phyloP scores from a whole-genome alignment of 2,329 filamentous ascomycete genomes.

The Fusarium siculi region DNA sequence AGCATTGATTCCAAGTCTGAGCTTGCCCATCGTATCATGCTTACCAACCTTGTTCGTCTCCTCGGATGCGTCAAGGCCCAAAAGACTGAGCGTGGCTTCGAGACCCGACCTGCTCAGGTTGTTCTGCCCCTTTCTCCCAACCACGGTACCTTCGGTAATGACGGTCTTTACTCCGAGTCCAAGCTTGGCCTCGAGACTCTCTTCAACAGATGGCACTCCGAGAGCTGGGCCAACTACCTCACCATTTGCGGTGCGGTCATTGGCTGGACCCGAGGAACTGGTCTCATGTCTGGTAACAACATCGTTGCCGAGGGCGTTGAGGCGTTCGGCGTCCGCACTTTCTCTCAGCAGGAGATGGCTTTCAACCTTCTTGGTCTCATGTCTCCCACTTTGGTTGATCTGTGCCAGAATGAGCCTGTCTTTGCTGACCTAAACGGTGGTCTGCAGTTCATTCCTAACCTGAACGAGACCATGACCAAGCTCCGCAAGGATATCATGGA shows the following conservation, averaged over 20 bases:
- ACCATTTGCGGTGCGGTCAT: slow-evolving; percentile 99
- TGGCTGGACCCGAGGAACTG: slow-evolving; percentile 98
- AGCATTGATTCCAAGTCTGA: slow-evolving; percentile 97
- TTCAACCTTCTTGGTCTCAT: slow-evolving; percentile 98
- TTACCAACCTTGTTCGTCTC: slow-evolving; percentile 94
- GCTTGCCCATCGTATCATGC: slow-evolving; percentile 97
- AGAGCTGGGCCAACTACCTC: slow-evolving; percentile 97
- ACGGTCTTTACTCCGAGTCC: slow-evolving; percentile 97
- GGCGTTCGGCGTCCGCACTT: slow-evolving; percentile 95
- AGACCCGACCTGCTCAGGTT: slow-evolving; percentile 96
- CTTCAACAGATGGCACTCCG: slow-evolving; percentile 98
- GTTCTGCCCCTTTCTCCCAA: slow-evolving; percentile 96
- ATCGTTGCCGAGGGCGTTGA: slow-evolving; percentile 97
- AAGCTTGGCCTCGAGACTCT: slow-evolving; percentile 97
- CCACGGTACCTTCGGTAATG: slow-evolving; percentile 97
- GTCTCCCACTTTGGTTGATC: slow-evolving; percentile 91
- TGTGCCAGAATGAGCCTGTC: slow-evolving; percentile 95
- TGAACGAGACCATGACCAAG: slow-evolving; percentile 93
- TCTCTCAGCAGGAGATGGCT: slow-evolving; percentile 99
- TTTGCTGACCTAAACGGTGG: slow-evolving; percentile 98
- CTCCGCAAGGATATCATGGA: slow-evolving; percentile 95
- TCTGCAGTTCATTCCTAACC: slow-evolving; percentile 94
- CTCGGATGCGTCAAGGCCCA: slow-evolving; percentile 90
- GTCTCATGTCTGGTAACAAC: slow-evolving; percentile 98
- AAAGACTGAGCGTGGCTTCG: slow-evolving; percentile 87